Evolutionary conservation across 768 basidiomycete genomes (phyloP).

Genomic region (Leccinum fibrillosum): DNA sequence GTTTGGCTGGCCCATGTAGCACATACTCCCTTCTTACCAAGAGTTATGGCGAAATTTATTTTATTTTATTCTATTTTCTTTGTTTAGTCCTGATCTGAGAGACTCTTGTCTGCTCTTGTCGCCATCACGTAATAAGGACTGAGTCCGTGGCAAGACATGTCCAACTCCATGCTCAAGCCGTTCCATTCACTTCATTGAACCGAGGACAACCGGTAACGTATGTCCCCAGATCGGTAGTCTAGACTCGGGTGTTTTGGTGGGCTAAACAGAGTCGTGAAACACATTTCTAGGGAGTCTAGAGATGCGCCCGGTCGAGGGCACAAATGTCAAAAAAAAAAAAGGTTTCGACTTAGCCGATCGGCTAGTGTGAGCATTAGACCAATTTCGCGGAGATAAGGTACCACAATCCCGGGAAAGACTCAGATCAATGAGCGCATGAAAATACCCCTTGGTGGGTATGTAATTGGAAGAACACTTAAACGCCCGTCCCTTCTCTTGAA

Average conservation of each 20-base stretch:
- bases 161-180: neutral
- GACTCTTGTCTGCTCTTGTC: too few relatives aligned
- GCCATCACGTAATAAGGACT: neutral
- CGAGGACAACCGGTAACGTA: too few relatives aligned
- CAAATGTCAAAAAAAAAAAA: neutral
- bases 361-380: neutral
- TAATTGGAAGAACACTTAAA: neutral
- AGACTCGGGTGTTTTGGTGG: too few relatives aligned
- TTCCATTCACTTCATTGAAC: too few relatives aligned
- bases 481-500: conserved; percentile 1
- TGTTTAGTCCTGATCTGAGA: too few relatives aligned
- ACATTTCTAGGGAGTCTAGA: too few relatives aligned
- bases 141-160: neutral
- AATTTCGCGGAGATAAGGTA: conserved; percentile 27
- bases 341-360: conserved; percentile 7
- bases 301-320: too few relatives aligned
- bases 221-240: too few relatives aligned
- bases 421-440: neutral
- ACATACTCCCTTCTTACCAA: too few relatives aligned
- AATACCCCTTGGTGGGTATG: neutral
- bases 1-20: neutral
- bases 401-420: neutral
- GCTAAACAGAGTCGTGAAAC: too few relatives aligned
- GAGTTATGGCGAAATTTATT: too few relatives aligned
- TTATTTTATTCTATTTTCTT: too few relatives aligned